Base-by-base conservation (phyloP, 306 rosid species). In the Pueraria montana region DNA sequence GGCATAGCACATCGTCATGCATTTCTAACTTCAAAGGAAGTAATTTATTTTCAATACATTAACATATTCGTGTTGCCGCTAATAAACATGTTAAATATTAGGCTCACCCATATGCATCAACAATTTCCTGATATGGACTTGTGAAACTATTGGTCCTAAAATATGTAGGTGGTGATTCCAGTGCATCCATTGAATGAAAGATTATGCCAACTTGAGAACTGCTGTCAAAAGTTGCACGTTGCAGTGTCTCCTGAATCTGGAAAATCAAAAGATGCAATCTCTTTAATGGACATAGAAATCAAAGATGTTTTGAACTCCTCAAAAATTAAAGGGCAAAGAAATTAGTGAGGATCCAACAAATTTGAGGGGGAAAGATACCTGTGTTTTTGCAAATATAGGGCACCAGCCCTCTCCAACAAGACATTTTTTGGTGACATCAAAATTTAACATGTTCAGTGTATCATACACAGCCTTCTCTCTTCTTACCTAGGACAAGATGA, bases 371-470 rank as follows among this genome's bases (percentile, higher is more conserved):
- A 18, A 34, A 27, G 69, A 53, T 80, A 94, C 98, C 98, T 91
- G 86, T 36, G 88, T 2, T 87, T 87, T 91, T 46, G 97, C 95
- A 87, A 90, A 92, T 38, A 92, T 80, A 58, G 97, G 98, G 75
- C 95, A 94, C 98, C 98, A 94, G 52, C 95, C 97, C 87, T 92
- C 98, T 74, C 97, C 98, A 72, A 94, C 95, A 30, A 94, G 95
- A 79, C 98, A 94, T 86, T 94, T 94, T 86, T 94, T 94, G 20
- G 97, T 94, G 72, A 94, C 97, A 82, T 94, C 98, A 80, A 94
- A 91, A 70, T 94, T 94, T 64, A 94, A 83, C 97, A 91, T 92
- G 83, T 92, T 92, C 77, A 94, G 79, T 6, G 94, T 91, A 90
- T 94, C 98, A 84, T 91, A 94, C 45, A 94, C 93, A 42, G 97